Evolutionary conservation across 2,329 filamentous ascomycete species (phyloP), one percentile per base, ranked within the genome.

Genomic region (Ceratocystis destructans): DNA sequence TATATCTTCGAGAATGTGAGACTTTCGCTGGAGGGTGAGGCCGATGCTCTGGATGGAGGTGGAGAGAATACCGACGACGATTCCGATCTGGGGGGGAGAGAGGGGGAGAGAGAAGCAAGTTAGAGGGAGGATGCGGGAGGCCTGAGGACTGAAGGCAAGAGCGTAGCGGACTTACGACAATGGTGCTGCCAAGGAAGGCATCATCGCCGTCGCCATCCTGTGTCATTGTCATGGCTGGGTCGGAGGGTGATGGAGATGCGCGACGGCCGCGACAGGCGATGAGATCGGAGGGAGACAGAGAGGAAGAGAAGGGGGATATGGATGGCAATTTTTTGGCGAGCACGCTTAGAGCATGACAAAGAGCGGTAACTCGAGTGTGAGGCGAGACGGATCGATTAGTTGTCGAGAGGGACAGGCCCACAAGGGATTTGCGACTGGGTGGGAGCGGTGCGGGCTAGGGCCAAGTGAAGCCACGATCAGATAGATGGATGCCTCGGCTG

Each of bases 1-100:
- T 78, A 95, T 90, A 78, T 99, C 94, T 79, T 99, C 94, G 73
- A 97, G 86, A 71, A 99, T 87, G 78, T 99, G 94, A 70, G 94
- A 97, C 77, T 99, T 97, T 75, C 94, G 90, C 78, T 99, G 94
- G 31, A 99, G 82, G 41, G 94, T 99, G 70, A 99, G 83, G 70
- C 94, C 94, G 72, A 99, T 81, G 75, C 92, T 96, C 76, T 99
- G 94, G 28, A 97, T 84, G 75, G 91, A 94, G 68, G 94, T 96
- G 67, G 93, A 97, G 71, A 96, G 75, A 70, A 99, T 83, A 71
- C 94, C 94, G 74, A 96, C 93, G 70, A 96, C 77, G 74, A 99
- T 91, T 73, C 94, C 94, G 73, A 97, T 83, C 90, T 95, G 73
- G 64, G 68, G 37, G 25, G n/a, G 22, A 22, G 22, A 22, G 22